Conservation (phyloP, 2,329 filamentous ascomycete genomes). For the Dryadomyces quercus-mongolicae region DNA sequence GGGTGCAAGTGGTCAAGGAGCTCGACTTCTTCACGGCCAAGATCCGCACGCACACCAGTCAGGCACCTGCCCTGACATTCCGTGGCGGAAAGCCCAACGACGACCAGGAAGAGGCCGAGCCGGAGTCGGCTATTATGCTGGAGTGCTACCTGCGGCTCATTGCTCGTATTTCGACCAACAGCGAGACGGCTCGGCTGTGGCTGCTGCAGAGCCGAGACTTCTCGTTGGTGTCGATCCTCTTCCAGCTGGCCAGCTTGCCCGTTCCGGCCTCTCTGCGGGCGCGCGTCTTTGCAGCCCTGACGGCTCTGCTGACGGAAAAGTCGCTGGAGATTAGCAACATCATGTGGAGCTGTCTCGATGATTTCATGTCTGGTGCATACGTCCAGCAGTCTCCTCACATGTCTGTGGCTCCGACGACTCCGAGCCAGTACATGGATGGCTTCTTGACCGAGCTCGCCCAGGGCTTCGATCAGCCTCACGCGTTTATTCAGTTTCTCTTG, state of each 20-base stretch:
- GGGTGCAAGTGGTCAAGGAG: constrained; percentile 86
- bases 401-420: constrained; percentile 17
- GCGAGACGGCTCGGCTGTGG: constrained; percentile 58
- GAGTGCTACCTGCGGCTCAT: constrained; percentile 87
- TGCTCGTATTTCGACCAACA: constrained; percentile 67
- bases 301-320: constrained; percentile 66
- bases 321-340: constrained; percentile 51
- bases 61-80: constrained; percentile 39
- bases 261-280: constrained; percentile 70
- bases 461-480: constrained; percentile 74
- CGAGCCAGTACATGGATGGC: constrained; percentile 38
- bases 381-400: constrained; percentile 19
- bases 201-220: constrained; percentile 50
- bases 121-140: constrained; percentile 92
- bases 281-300: constrained; percentile 69
- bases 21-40: constrained; percentile 72
- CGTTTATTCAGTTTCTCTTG: constrained; percentile 69
- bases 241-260: constrained; percentile 65
- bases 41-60: constrained; percentile 58
- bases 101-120: constrained; percentile 67
- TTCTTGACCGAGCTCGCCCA: constrained; percentile 64
- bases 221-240: constrained; percentile 60
- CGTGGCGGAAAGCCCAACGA: constrained; percentile 48
- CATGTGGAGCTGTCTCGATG: constrained; percentile 73
- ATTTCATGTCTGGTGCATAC: constrained; percentile 59